Percentiles rank a stretch among this genome's conserved stretches.
phyloP scores from a whole-genome alignment of 106 monocot genomes.

The Amphibolis antarctica region DNA sequence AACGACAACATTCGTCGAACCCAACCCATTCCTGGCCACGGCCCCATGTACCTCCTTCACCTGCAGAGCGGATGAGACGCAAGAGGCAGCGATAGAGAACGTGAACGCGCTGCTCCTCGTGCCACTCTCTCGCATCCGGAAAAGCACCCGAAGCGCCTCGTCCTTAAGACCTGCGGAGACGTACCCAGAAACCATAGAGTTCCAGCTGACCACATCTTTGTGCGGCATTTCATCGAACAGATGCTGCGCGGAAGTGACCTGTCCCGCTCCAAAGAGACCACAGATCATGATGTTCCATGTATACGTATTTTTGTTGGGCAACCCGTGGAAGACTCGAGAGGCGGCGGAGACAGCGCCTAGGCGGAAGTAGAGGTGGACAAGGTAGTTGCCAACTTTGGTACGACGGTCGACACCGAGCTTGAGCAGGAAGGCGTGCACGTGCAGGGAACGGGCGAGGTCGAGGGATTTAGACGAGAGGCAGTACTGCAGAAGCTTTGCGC shows the following conservation, averaged over 20 bases:
- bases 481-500: background rate
- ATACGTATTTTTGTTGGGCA: conserved; percentile 38
- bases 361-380: conserved; percentile 39
- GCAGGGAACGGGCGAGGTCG: conserved; percentile 25
- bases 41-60: conserved; percentile 57
- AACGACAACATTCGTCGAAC: conserved; percentile 30
- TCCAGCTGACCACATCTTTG: conserved; percentile 47
- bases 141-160: conserved; percentile 13
- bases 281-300: conserved; percentile 41
- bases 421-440: conserved; percentile 24
- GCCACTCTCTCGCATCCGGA: conserved; percentile 30
- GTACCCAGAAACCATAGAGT: conserved; percentile 43
- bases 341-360: conserved; percentile 9
- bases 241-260: conserved; percentile 16
- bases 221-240: conserved; percentile 38
- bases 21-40: conserved; percentile 17
- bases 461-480: conserved; percentile 6
- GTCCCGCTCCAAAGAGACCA: conserved; percentile 9
- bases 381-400: conserved; percentile 38
- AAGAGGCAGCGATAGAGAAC: conserved; percentile 40
- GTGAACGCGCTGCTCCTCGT: conserved; percentile 31
- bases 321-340: conserved; percentile 17
- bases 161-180: conserved; percentile 1
- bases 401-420: conserved; percentile 35
- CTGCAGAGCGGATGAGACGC: conserved; percentile 12